Percentiles rank a stretch among this genome's conserved stretches.
phyloP scores from a whole-genome alignment of 345 rosid species.

The Citrus inodora region DNA sequence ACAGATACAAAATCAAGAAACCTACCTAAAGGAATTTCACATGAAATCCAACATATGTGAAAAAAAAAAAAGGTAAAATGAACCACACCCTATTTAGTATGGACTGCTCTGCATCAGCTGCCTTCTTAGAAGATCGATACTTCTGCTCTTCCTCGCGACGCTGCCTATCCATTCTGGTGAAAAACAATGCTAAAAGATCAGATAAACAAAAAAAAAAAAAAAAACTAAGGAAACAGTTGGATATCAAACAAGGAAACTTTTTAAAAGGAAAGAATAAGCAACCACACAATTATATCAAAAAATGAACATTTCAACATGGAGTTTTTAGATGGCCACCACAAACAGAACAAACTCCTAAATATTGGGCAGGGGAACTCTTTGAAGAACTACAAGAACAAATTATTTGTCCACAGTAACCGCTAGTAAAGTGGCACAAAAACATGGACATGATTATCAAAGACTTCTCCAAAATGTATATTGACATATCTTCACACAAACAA shows the following conservation, averaged over 20 bases:
- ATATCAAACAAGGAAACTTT: background rate
- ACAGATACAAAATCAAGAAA: background rate
- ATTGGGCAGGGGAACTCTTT: background rate
- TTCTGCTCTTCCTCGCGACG: constrained; percentile 96
- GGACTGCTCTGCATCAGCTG: constrained; percentile 81
- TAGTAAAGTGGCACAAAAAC: background rate
- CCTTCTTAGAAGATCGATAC: constrained; percentile 81
- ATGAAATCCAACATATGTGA: background rate
- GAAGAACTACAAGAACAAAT: background rate
- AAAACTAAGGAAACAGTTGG: background rate
- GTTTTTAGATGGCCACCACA: background rate
- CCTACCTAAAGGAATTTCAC: background rate
- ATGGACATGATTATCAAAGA: background rate
- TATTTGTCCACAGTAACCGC: background rate
- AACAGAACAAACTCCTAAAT: background rate
- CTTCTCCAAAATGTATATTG: background rate
- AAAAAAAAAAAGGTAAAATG: background rate
- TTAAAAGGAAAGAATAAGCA: background rate
- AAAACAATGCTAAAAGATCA: background rate
- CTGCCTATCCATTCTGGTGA: constrained; percentile 87
- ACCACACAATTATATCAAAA: background rate
- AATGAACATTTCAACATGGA: background rate
- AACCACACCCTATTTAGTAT: constrained; percentile 60
- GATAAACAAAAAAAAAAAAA: background rate
- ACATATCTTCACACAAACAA: background rate